These are phyloP conservation scores for Lotus japonicus DNA, from an alignment of 306 rosid species.

Conservation along the genomic window DNA sequence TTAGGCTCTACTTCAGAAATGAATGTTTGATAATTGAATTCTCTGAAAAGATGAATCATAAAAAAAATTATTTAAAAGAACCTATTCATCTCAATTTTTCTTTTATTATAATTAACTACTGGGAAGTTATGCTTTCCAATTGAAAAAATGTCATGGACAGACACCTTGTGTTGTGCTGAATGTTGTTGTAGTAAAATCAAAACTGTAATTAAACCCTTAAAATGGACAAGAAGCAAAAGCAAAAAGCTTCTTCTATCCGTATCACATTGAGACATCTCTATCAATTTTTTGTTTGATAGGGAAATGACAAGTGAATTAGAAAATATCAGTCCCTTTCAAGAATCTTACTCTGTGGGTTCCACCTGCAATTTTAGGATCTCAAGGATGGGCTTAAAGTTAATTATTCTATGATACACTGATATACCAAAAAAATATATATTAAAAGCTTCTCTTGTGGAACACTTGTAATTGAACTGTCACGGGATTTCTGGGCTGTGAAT, in stretches of 20 bases:
- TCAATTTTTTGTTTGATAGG: conserved; percentile 2
- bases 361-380: conserved; percentile 21
- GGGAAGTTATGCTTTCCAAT: too few species aligned
- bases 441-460: not conserved
- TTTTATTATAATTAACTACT: too few species aligned
- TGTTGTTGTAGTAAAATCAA: too few species aligned
- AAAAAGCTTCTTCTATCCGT: not conserved
- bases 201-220: not conserved
- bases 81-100: too few species aligned
- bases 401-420: not conserved
- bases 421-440: too few species aligned
- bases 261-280: not conserved
- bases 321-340: conserved; percentile 13
- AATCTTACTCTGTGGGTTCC: conserved; percentile 10
- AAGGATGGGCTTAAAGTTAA: conserved; percentile 9
- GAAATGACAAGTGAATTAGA: conserved; percentile 19
- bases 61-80: too few species aligned
- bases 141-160: too few species aligned
- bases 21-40: too few species aligned
- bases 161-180: too few species aligned
- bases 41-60: too few species aligned
- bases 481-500: conserved; percentile 27
- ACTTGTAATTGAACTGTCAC: conserved; percentile 21
- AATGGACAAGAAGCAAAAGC: not conserved
- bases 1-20: too few species aligned